phyloP scores from a whole-genome alignment of 1,139 yeast species.

The Lodderomyces elongisporus region DNA sequence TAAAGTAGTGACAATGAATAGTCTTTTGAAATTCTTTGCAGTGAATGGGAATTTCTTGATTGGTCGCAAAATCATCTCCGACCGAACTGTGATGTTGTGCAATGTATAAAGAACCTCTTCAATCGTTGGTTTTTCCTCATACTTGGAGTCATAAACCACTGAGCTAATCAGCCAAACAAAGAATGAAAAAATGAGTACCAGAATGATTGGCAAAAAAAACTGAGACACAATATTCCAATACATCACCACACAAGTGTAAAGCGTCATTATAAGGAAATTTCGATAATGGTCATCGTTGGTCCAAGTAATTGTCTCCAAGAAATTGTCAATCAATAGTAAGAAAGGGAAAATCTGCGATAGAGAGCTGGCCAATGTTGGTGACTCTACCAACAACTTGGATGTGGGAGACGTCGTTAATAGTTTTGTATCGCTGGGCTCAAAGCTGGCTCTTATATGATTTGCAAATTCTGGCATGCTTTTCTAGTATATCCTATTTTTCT shows the following conservation, averaged over 20 bases:
- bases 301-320: conserved; percentile 49
- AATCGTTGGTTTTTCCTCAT: conserved; percentile 48
- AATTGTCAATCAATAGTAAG: conserved; percentile 39
- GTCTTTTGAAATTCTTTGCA: conserved; percentile 23
- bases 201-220: conserved; percentile 35
- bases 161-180: conserved; percentile 45
- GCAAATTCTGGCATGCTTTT: conserved; percentile 11
- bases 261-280: conserved; percentile 40
- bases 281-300: conserved; percentile 49
- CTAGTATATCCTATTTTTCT: too few relatives aligned
- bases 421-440: conserved; percentile 34
- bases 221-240: conserved; percentile 40
- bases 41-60: conserved; percentile 29
- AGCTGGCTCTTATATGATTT: conserved; percentile 14
- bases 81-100: conserved; percentile 45
- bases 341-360: conserved; percentile 47
- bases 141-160: conserved; percentile 38
- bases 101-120: conserved; percentile 52
- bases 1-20: conserved; percentile 27
- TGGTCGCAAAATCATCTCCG: conserved; percentile 42
- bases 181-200: conserved; percentile 33
- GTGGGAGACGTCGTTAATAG: conserved; percentile 26
- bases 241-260: conserved; percentile 36
- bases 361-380: conserved; percentile 44
- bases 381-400: conserved; percentile 31